These are phyloP conservation scores for Colletotrichum limetticola DNA, from an alignment of 2,329 filamentous ascomycete species.

Conservation along the genomic window DNA sequence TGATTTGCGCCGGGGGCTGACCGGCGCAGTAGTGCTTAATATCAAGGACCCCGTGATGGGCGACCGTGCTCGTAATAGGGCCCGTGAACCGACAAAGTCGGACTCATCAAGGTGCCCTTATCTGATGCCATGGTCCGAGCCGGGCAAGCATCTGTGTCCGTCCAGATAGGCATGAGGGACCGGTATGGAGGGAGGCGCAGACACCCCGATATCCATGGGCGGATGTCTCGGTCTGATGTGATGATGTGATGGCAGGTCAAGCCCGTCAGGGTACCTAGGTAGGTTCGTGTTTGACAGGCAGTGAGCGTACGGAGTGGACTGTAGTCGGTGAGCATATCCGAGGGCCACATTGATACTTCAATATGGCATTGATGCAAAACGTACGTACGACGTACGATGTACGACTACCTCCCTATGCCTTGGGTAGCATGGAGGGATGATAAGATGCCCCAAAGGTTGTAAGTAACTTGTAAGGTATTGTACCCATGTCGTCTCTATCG, in stretches of 20 bases:
- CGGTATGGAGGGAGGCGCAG: background rate
- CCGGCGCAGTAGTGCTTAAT: constrained; percentile 28
- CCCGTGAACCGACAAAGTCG: background rate
- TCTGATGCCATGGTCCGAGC: constrained; percentile 3
- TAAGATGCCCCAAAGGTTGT: background rate
- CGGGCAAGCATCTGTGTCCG: background rate
- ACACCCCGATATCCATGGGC: background rate
- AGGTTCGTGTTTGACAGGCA: background rate
- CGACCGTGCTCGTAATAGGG: constrained; percentile 2
- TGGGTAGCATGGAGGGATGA: background rate
- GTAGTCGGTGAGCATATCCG: constrained; percentile 12
- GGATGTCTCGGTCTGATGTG: constrained; percentile 22
- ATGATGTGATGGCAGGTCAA: constrained; percentile 7
- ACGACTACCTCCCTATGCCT: too few species aligned
- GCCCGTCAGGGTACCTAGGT: background rate
- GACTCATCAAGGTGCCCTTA: constrained; percentile 23
- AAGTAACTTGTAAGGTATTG: background rate
- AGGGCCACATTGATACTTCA: background rate
- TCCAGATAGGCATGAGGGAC: background rate
- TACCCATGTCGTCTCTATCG: background rate
- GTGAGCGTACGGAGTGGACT: background rate
- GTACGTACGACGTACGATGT: background rate
- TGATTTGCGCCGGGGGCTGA: constrained; percentile 34
- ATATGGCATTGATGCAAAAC: background rate
- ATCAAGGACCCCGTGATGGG: constrained; percentile 7